Evolutionary conservation across 495 filamentous ascomycete genomes (phyloP).

Genomic region (Talaromyces adpressus): DNA sequence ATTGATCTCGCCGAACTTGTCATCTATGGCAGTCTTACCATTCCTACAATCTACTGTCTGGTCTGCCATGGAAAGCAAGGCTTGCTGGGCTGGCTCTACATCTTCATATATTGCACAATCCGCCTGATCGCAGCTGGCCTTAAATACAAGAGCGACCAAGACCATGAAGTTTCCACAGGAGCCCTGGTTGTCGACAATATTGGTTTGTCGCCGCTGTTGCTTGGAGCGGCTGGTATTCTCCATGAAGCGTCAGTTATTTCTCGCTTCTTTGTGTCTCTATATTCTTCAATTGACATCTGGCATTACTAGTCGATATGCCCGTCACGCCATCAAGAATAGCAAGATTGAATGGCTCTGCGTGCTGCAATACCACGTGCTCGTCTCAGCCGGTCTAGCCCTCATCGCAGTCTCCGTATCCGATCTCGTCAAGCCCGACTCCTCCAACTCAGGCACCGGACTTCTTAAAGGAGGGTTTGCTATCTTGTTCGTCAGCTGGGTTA

Average conservation of each 20-base stretch:
- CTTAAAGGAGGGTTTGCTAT: conserved; percentile 26
- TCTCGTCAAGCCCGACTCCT: conserved; percentile 13
- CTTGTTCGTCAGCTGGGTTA: conserved; percentile 24
- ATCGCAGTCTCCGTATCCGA: conserved; percentile 21
- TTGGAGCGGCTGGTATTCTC: conserved; percentile 26
- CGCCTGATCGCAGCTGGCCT: conserved; percentile 28
- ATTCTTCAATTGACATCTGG: conserved; percentile 9
- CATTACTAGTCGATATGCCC: not conserved
- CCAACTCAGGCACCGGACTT: conserved; percentile 15
- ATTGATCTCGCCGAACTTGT: conserved; percentile 26
- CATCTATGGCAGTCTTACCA: conserved; percentile 25
- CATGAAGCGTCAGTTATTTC: conserved; percentile 31
- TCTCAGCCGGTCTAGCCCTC: conserved; percentile 20
- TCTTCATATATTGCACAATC: conserved; percentile 29
- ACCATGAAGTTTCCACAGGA: conserved; percentile 10
- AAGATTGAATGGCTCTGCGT: conserved; percentile 13
- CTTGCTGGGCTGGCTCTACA: conserved; percentile 31
- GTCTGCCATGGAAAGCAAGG: conserved; percentile 25
- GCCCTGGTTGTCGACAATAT: conserved; percentile 32
- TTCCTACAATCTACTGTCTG: conserved; percentile 23
- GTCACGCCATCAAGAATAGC: conserved; percentile 13
- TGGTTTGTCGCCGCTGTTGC: conserved; percentile 37
- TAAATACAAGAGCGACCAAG: conserved; percentile 16
- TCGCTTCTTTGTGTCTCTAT: not conserved
- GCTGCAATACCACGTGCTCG: conserved; percentile 16